Base-by-base conservation (phyloP, 108 stramenopile genomes). In the Pelagomonas calceolata region DNA sequence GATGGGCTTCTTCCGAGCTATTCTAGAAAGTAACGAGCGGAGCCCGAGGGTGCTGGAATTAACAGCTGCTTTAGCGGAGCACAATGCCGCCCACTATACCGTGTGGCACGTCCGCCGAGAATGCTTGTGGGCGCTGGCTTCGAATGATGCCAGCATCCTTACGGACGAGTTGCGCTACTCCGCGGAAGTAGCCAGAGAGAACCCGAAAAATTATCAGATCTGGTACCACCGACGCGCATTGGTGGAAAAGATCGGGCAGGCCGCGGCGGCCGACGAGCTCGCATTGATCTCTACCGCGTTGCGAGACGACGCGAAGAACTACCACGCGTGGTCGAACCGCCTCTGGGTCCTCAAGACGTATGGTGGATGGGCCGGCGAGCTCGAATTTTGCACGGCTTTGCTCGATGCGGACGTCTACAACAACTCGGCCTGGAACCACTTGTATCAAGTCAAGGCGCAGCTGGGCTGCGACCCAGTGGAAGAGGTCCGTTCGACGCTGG, bases 171-270 rank as follows among this genome's bases (percentile, higher is more conserved):
- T 95, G 71, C 75, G 81, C 9, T 81, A 91, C 72, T 85, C 89
- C 12, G 80, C 87, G 34, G 70, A 76, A 15, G 77, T 96, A 68
- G 95, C 94, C 29, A 94, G 94, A 14, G 63, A 72, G 0, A 96
- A 92, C 83, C 98, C 98, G n/a, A 99, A 99, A 81, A 97, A 97
- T 83, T 99, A 99, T 80, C 98, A 99, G 78, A 82, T 96, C 45
- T 95, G 96, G 95, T 95, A 92, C 78, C 98, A 98, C 82, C 93
- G 98, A 14, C 84, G 95, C 29, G 91, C 89, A 26, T 73, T 98
- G 33, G 79, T 94, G 71, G 92, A 94, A 36, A 70, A 72, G 29
- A 66, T 79, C 34, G 69, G 65, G 29, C 74, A 80, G 66, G 70
- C 77, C 32, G 82, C 85, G 63, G 73, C 80, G 45, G 39, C 71